Evolutionary conservation across 2,329 filamentous ascomycete species (phyloP).

Genomic region (Verticillium alfalfae): DNA sequence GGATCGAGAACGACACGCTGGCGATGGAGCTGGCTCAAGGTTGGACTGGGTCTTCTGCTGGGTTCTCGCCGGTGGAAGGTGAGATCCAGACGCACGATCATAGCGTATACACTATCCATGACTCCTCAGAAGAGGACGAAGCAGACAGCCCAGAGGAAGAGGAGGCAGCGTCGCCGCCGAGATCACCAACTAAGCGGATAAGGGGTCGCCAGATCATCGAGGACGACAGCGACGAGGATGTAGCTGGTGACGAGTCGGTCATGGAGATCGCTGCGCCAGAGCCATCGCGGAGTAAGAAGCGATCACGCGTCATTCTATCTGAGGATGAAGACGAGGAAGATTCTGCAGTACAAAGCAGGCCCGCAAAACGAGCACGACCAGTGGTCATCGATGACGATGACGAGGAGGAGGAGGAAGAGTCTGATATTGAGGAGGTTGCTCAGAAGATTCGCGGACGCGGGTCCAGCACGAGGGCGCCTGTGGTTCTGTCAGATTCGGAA

Average conservation of each 20-base stretch:
- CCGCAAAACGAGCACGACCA: neutral
- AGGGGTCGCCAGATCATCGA: neutral
- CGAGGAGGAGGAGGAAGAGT: constrained; percentile 2
- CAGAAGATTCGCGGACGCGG: neutral
- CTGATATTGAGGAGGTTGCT: neutral
- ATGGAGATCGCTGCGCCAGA: neutral
- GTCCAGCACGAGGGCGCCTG: neutral
- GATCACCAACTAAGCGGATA: neutral
- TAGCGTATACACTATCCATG: neutral
- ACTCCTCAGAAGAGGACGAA: neutral
- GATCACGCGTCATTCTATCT: neutral
- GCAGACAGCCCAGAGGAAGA: neutral
- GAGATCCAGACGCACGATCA: neutral
- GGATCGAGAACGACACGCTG: neutral
- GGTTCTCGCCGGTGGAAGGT: neutral
- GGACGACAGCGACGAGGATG: constrained; percentile 2
- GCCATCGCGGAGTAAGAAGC: neutral
- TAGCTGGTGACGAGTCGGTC: neutral
- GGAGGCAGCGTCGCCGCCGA: neutral
- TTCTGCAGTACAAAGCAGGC: neutral
- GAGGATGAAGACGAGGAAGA: neutral
- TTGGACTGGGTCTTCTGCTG: neutral
- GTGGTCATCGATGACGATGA: neutral
- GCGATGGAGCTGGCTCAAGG: neutral
- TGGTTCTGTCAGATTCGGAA: neutral